Conservation (phyloP, 192 early-diverging fungal genomes). For the Coemansia erecta region DNA sequence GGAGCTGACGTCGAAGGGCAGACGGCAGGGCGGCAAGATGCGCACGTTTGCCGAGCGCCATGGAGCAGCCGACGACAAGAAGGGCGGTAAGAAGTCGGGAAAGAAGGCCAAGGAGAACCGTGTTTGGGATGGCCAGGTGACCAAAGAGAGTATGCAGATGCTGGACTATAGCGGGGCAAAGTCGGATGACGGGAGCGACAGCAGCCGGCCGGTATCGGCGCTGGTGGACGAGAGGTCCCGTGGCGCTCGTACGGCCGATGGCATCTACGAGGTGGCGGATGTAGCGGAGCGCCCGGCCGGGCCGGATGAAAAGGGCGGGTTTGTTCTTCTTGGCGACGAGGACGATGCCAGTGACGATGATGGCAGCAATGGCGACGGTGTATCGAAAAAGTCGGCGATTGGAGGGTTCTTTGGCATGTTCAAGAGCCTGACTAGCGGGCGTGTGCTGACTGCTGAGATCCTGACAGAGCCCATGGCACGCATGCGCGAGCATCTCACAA, state of each 20-base stretch:
- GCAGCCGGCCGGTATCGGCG: slow-evolving; percentile 15
- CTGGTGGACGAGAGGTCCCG: slow-evolving; percentile 61
- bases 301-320: slow-evolving; percentile 53
- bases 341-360: slow-evolving; percentile 54
- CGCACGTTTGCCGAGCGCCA: slow-evolving; percentile 31
- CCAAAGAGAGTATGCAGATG: slow-evolving; percentile 50
- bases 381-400: slow-evolving; percentile 1
- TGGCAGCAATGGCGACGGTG: slow-evolving; percentile 23
- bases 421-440: slow-evolving; percentile 66
- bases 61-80: slow-evolving; percentile 6
- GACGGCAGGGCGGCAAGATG: slow-evolving; percentile 30
- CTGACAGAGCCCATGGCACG: slow-evolving; percentile 79
- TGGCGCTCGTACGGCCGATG: slow-evolving; percentile 64
- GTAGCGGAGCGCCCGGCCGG: slow-evolving; percentile 53
- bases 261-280: slow-evolving; percentile 77
- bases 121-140: slow-evolving; percentile 68
- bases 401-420: slow-evolving; percentile 69
- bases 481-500: slow-evolving; percentile 89
- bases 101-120: slow-evolving; percentile 63
- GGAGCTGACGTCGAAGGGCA: not conserved
- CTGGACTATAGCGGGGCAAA: slow-evolving; percentile 44
- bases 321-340: slow-evolving; percentile 57
- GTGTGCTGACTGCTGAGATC: slow-evolving; percentile 66
- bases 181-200: slow-evolving; percentile 7
- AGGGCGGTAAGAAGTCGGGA: slow-evolving; percentile 39